These are phyloP conservation scores for Rubroboletus satanas DNA, from an alignment of 768 basidiomycete genomes.

Conservation along the genomic window DNA sequence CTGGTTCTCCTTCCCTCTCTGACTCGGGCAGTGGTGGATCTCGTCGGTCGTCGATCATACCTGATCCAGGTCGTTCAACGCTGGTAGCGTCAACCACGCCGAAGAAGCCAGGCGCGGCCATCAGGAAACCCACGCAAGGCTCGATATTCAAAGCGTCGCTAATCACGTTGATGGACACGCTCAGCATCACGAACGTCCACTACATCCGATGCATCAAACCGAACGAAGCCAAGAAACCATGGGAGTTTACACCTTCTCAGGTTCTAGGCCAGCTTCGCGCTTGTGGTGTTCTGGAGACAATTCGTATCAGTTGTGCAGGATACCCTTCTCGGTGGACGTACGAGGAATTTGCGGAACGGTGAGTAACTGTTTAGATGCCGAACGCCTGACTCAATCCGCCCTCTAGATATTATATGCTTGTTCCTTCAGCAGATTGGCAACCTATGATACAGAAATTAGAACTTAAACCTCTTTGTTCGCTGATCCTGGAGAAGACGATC, in stretches of 20 bases:
- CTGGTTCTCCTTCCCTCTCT: constrained; percentile 72
- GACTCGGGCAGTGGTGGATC: constrained; percentile 76
- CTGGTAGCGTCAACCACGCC: constrained; percentile 52
- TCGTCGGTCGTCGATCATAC: constrained; percentile 79
- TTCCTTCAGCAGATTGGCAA: constrained; percentile 82
- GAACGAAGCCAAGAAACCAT: constrained; percentile 92
- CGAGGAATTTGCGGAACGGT: constrained; percentile 98
- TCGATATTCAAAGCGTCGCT: constrained; percentile 97
- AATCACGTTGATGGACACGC: constrained; percentile 93
- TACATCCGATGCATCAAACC: constrained; percentile 99
- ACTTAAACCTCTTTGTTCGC: constrained; percentile 73
- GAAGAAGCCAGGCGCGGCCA: constrained; percentile 64
- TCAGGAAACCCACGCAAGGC: constrained; percentile 94
- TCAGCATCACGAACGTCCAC: constrained; percentile 96
- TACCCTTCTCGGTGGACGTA: constrained; percentile 99
- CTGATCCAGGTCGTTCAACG: constrained; percentile 78
- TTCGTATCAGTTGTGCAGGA: constrained; percentile 96
- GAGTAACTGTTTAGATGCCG: constrained; percentile 24
- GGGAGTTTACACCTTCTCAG: constrained; percentile 95
- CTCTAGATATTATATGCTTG: constrained; percentile 92
- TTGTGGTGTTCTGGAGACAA: constrained; percentile 98
- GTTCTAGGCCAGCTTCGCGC: constrained; percentile 93
- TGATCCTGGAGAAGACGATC: constrained; percentile 82
- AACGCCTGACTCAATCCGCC: constrained; percentile 18
- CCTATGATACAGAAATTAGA: constrained; percentile 81